A percentile compares a stretch with the other conserved stretches of the same genome.
Evolutionary conservation across 805 yeast species (phyloP).

Genomic region (Metschnikowia chrysomelidarum): DNA sequence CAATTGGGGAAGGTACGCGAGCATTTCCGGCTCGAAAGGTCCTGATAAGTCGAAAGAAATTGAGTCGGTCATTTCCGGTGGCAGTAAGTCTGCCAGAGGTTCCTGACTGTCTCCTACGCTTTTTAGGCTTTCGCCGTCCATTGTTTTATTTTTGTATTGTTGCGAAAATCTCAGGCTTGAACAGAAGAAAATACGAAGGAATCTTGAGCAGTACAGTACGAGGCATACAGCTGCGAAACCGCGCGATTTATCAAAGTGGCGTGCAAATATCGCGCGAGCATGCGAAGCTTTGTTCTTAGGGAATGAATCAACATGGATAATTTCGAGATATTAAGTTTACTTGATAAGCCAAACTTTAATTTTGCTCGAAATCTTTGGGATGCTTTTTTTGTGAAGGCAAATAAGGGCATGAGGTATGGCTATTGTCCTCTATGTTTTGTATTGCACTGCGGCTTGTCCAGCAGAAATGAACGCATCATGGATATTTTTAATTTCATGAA

Average conservation of each 20-base stretch:
- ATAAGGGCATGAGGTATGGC: no score
- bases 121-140: constrained; percentile 5
- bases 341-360: no score
- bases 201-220: constrained; percentile 1
- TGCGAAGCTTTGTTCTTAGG: no score
- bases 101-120: not conserved
- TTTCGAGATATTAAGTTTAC: no score
- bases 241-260: no score
- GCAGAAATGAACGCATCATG: no score
- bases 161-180: constrained; percentile 4
- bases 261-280: not conserved
- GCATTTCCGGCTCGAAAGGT: constrained; percentile 15
- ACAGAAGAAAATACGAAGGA: constrained; percentile 4
- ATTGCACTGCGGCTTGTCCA: no score
- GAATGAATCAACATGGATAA: no score
- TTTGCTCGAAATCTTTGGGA: no score
- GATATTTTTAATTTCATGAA: no score
- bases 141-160: constrained; percentile 8
- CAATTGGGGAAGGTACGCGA: constrained; percentile 20
- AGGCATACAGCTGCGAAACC: constrained; percentile 8
- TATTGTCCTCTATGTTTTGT: no score
- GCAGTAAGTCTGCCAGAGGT: constrained; percentile 11
- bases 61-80: constrained; percentile 4
- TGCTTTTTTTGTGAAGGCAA: no score
- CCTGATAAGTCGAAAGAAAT: constrained; percentile 3